Conservation (phyloP, 805 yeast genomes). For the Nematodospora valgi region DNA sequence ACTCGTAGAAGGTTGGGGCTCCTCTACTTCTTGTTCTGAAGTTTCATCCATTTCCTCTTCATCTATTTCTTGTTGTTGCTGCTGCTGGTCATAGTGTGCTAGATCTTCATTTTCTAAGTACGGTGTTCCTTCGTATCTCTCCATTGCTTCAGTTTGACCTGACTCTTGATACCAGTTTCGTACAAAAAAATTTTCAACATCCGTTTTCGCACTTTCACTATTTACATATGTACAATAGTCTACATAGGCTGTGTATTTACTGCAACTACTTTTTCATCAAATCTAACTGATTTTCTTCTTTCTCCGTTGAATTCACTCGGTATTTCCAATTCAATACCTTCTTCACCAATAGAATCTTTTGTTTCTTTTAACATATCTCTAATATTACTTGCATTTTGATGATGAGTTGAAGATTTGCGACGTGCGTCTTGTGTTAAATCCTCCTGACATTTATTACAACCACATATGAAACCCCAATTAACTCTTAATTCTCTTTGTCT, state of each 20-base stretch:
- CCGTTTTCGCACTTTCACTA: neutral
- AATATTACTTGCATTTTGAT: constrained; percentile 29
- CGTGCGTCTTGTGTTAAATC: constrained; percentile 46
- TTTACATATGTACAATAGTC: too few species aligned
- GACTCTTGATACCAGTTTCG: too few species aligned
- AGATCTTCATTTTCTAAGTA: constrained; percentile 8
- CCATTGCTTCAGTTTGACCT: constrained; percentile 4
- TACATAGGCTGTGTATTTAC: too few species aligned
- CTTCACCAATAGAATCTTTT: constrained; percentile 39
- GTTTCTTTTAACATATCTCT: constrained; percentile 44
- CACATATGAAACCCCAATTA: constrained; percentile 78
- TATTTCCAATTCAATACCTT: constrained; percentile 40
- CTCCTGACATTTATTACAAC: constrained; percentile 60
- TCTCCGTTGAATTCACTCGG: constrained; percentile 37
- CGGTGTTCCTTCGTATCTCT: constrained; percentile 3
- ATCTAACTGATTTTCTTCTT: constrained; percentile 64
- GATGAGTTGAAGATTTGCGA: constrained; percentile 37
- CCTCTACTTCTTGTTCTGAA: constrained; percentile 3
- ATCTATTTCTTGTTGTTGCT: constrained; percentile 5
- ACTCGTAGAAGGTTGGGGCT: neutral
- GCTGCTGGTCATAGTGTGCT: constrained; percentile 5
- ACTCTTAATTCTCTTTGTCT: constrained; percentile 64
- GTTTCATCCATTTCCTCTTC: neutral
- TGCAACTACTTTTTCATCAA: constrained; percentile 53
- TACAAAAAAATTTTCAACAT: neutral